Percentiles rank a stretch among this genome's conserved stretches.
Conservation (phyloP, 1,284 basidiomycete genomes). For the Cutaneotrichosporon dermatis region DNA sequence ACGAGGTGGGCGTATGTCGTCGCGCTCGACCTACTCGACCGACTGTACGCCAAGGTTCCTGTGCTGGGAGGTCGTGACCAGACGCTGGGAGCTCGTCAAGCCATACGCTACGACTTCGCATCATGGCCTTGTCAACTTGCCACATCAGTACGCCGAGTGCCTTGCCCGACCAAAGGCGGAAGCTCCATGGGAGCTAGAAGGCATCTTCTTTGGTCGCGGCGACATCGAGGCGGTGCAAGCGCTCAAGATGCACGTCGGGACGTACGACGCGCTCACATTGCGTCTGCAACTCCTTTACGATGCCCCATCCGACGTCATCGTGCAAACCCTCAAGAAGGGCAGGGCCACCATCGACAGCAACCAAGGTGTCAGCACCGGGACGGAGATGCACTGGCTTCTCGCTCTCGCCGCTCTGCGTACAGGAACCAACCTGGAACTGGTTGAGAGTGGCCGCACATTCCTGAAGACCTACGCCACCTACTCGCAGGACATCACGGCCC, state of each 20-base stretch:
- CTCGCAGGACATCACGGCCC: constrained; percentile 13
- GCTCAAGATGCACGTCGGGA: constrained; percentile 19
- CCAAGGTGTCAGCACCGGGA: constrained; percentile 13
- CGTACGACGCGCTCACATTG: constrained; percentile 19
- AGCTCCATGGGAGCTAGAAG: constrained; percentile 24
- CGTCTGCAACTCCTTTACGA: constrained; percentile 31
- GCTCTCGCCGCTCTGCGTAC: constrained; percentile 19
- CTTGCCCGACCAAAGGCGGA: constrained; percentile 3
- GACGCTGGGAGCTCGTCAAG: constrained; percentile 24
- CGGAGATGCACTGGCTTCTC: constrained; percentile 26
- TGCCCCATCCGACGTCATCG: constrained; percentile 21
- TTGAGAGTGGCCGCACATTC: background rate
- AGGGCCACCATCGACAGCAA: background rate
- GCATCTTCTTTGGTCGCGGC: constrained; percentile 15
- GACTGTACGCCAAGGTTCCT: constrained; percentile 11
- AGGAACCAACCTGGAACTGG: constrained; percentile 3
- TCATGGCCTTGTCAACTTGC: constrained; percentile 19
- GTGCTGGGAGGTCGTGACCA: constrained; percentile 11
- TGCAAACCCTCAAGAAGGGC: constrained; percentile 2
- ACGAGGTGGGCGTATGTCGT: constrained; percentile 30
- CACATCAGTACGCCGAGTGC: constrained; percentile 27
- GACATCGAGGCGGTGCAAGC: constrained; percentile 15
- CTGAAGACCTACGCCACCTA: constrained; percentile 7
- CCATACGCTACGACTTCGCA: constrained; percentile 18
- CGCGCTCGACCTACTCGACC: constrained; percentile 19